Evolutionary conservation across 1,139 yeast genomes (phyloP).

Genomic region (Candida sp.): DNA sequence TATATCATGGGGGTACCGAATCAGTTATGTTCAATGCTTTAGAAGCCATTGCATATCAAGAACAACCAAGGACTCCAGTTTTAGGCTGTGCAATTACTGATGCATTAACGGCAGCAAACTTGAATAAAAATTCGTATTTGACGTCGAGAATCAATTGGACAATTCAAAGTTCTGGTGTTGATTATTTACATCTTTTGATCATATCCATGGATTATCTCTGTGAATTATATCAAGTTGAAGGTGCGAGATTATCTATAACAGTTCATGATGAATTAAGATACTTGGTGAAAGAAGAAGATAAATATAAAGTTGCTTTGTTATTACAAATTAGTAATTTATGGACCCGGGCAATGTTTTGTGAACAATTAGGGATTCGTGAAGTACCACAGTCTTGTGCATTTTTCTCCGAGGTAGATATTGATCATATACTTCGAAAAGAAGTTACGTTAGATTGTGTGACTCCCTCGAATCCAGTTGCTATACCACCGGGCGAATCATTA

Average conservation of each 20-base stretch:
- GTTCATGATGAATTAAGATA: constrained; percentile 96
- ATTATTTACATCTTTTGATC: constrained; percentile 81
- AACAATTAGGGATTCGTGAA: constrained; percentile 84
- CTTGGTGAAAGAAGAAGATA: constrained; percentile 69
- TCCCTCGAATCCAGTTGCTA: constrained; percentile 74
- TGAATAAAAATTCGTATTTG: constrained; percentile 64
- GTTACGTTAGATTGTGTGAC: constrained; percentile 87
- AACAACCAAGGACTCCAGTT: constrained; percentile 86
- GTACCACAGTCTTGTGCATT: constrained; percentile 96
- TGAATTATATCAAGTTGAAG: constrained; percentile 52
- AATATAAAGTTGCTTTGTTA: constrained; percentile 73
- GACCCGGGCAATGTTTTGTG: constrained; percentile 96
- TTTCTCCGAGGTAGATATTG: constrained; percentile 92
- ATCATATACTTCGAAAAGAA: constrained; percentile 83
- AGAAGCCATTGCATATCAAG: constrained; percentile 83
- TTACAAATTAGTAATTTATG: constrained; percentile 88
- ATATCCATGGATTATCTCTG: constrained; percentile 86
- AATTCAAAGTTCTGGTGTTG: constrained; percentile 97
- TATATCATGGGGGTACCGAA: constrained; percentile 93
- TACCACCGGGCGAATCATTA: constrained; percentile 76
- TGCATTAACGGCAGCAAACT: constrained; percentile 66
- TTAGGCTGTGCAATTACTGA: constrained; percentile 92
- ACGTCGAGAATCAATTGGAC: constrained; percentile 98
- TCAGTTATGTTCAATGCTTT: constrained; percentile 86
- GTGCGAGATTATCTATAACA: constrained; percentile 79